Evolutionary conservation across 805 yeast species (phyloP), one percentile per base, ranked within the genome.

Genomic region (Lipomyces spencermartinsiae): DNA sequence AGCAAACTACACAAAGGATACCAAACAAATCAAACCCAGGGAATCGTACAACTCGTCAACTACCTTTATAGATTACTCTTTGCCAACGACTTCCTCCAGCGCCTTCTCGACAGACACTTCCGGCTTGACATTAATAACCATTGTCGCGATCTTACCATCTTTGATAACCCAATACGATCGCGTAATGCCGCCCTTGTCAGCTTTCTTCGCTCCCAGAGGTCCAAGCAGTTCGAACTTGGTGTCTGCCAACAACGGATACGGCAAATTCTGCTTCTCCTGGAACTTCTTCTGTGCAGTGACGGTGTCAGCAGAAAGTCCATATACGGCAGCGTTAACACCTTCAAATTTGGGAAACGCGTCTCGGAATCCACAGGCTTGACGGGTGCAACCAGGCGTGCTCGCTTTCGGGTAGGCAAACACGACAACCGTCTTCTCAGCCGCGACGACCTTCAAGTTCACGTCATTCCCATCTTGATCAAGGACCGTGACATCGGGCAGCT

Each of bases 361-460:
- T 74, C 95, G 87, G 77, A 90, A 95, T 0, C 97, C 97, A 77
- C 90, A 85, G 1, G 93, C 98, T 80, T 94, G 99, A 74, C 92
- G 86, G 0, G 99, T 94, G 79, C 99, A 95, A 2, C 99, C 99
- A 0, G 97, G 97, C 0, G 98, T 94, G 33, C 90, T 87, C 0
- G 98, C 98, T 76, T 85, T 89, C 63, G 98, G 98, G 76, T 93
- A 94, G 22, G 97, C 90, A 65, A 71, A 70, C 49, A 67, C 64
- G n/a, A 72, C 70, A 25, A 72, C 61, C 9, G 59, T 53, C 46
- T 46, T 61, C 39, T 46, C 46, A 10, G 59, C 49, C 33, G 58
- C 56, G 22, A 65, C 73, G 3, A 81, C 78, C 25, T 78, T 81
- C 70, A 90, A 75, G 49, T 85, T 82, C 22, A 89, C 83, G 46